Percentiles rank a stretch among this genome's conserved stretches.
phyloP scores from a whole-genome alignment of 176 grass and related monocot genomes.

The Carex myosuroides region DNA sequence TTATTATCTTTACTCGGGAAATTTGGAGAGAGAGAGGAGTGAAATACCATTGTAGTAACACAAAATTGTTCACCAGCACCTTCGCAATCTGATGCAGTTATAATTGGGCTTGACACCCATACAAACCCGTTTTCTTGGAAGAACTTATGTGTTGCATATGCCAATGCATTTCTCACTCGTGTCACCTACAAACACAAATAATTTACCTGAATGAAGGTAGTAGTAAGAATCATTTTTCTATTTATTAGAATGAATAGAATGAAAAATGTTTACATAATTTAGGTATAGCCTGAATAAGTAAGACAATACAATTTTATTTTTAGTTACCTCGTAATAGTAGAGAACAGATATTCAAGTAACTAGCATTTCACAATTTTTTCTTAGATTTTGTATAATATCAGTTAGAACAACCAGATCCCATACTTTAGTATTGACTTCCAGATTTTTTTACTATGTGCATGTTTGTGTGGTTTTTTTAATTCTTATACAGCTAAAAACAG shows the following conservation, averaged over 20 bases:
- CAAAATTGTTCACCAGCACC: slow-evolving; percentile 95
- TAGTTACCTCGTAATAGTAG: background rate
- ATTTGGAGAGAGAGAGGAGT: background rate
- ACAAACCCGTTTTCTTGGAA: slow-evolving; percentile 97
- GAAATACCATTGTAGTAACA: slow-evolving; percentile 84
- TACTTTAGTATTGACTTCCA: background rate
- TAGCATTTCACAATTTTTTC: background rate
- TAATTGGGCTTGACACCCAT: slow-evolving; percentile 96
- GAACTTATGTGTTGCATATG: slow-evolving; percentile 87
- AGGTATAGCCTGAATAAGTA: background rate
- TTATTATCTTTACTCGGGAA: background rate
- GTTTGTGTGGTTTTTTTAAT: background rate
- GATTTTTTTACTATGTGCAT: too few species aligned
- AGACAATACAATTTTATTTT: background rate
- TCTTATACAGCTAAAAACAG: background rate
- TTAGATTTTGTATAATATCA: background rate
- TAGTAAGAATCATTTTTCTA: background rate
- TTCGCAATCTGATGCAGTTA: slow-evolving; percentile 98
- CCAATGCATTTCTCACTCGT: slow-evolving; percentile 95
- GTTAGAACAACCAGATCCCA: background rate
- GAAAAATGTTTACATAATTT: background rate
- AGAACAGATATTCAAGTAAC: background rate
- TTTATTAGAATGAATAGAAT: background rate
- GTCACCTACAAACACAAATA: slow-evolving; percentile 58
- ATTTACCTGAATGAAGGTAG: slow-evolving; percentile 24